These are phyloP conservation scores for Goniomonas avonlea DNA, from an alignment of 78 protist genomes.

Conservation along the genomic window DNA sequence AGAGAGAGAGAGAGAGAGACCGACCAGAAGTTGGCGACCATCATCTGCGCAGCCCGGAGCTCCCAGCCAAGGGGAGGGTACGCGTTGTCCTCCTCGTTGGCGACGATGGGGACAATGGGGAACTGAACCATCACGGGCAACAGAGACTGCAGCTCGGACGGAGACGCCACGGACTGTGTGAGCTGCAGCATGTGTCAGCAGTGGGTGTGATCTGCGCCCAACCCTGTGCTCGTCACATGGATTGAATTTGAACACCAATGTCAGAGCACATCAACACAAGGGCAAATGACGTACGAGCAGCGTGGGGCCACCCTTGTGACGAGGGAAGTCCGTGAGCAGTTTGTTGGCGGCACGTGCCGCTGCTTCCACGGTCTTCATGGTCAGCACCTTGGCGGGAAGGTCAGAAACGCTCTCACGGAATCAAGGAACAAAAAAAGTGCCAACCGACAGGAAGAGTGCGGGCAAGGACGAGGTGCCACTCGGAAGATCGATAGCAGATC, in stretches of 20 bases:
- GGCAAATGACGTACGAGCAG: no score
- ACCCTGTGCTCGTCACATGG: not conserved
- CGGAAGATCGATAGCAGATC: no score
- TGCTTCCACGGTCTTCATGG: no score
- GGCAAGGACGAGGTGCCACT: no score
- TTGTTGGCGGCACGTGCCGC: no score
- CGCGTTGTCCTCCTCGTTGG: not conserved
- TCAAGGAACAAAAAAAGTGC: no score
- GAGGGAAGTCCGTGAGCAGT: no score
- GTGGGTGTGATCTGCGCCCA: not conserved
- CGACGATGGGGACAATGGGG: not conserved
- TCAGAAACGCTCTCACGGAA: no score
- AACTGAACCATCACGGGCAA: not conserved
- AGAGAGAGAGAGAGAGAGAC: not conserved
- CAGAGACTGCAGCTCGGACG: not conserved
- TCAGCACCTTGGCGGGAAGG: no score
- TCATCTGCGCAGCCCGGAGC: not conserved
- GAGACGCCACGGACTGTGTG: not conserved
- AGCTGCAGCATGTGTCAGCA: not conserved
- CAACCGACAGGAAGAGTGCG: no score
- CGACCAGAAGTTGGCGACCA: not conserved
- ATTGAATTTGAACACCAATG: not conserved
- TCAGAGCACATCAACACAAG: no score
- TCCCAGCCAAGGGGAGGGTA: constrained; percentile 7
- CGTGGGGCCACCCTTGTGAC: no score